A percentile compares a stretch with the other conserved stretches of the same genome.
Evolutionary conservation across 805 yeast genomes (phyloP).

Genomic region (Saturnispora serradocipensis): DNA sequence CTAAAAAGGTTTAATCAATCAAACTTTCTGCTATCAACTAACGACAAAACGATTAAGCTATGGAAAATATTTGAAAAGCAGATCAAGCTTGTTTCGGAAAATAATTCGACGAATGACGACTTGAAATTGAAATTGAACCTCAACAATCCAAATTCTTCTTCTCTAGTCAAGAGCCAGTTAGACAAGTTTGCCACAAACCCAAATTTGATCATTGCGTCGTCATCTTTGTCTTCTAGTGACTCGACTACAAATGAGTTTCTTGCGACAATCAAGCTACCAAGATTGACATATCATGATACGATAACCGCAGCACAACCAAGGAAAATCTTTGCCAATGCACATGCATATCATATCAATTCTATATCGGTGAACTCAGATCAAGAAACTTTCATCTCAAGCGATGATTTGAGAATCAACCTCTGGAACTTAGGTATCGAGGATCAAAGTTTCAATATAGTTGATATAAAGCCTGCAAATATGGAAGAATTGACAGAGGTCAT

Average conservation of each 20-base stretch:
- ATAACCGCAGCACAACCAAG: conserved; percentile 93
- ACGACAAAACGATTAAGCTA: conserved; percentile 95
- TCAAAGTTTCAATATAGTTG: conserved; percentile 93
- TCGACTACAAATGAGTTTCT: conserved; percentile 14
- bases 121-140: not conserved
- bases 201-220: conserved; percentile 11
- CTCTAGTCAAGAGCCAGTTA: conserved; percentile 17
- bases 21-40: conserved; percentile 83
- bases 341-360: conserved; percentile 95
- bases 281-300: conserved; percentile 87
- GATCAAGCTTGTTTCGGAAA: conserved; percentile 85
- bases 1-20: conserved; percentile 79
- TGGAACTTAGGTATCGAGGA: conserved; percentile 95
- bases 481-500: conserved; percentile 98
- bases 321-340: conserved; percentile 87
- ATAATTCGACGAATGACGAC: conserved; percentile 53
- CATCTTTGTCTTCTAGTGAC: not conserved
- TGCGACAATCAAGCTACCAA: conserved; percentile 62
- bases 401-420: conserved; percentile 87
- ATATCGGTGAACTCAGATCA: conserved; percentile 91
- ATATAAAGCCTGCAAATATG: conserved; percentile 96
- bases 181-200: conserved; percentile 22
- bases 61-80: conserved; percentile 95
- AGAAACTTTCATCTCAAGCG: conserved; percentile 88
- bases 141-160: conserved; percentile 8